phyloP scores from a whole-genome alignment of 2,329 filamentous ascomycete genomes.

The Cercospora citrullina region DNA sequence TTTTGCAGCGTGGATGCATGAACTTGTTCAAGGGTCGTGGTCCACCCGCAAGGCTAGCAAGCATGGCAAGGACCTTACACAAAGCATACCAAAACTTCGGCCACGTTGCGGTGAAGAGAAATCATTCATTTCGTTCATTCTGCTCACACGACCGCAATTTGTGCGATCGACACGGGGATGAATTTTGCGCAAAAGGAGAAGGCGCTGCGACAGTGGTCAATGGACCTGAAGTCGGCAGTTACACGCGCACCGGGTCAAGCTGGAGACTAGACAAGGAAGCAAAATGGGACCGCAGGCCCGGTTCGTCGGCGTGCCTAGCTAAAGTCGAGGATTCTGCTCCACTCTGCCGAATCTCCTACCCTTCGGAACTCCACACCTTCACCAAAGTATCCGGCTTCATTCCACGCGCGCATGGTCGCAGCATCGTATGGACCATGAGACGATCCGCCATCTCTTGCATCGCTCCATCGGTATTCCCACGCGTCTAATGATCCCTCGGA shows the following conservation, averaged over 20 bases:
- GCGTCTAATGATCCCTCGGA: neutral
- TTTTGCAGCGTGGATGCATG: conserved; percentile 10
- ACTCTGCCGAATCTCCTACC: conserved; percentile 43
- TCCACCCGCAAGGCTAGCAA: conserved; percentile 14
- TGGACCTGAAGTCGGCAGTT: neutral
- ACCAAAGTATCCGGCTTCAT: conserved; percentile 87
- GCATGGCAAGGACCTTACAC: conserved; percentile 2
- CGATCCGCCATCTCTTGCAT: conserved; percentile 75
- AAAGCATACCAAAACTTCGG: conserved; percentile 15
- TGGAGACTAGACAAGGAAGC: conserved; percentile 10
- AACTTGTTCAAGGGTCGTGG: conserved; percentile 10
- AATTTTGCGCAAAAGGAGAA: neutral
- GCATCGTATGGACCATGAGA: conserved; percentile 86
- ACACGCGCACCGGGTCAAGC: neutral
- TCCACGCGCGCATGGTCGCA: conserved; percentile 85
- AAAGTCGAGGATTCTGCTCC: conserved; percentile 46
- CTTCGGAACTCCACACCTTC: conserved; percentile 69
- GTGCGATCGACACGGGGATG: neutral
- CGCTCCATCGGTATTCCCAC: conserved; percentile 94
- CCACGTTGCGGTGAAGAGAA: conserved; percentile 17
- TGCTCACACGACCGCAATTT: neutral
- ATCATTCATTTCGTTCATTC: neutral
- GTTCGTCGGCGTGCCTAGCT: conserved; percentile 12
- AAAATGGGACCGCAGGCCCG: neutral
- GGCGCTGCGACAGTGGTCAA: neutral